These are phyloP conservation scores for Geotrichum fermentans DNA, from an alignment of 1,139 yeast genomes.

Conservation along the genomic window DNA sequence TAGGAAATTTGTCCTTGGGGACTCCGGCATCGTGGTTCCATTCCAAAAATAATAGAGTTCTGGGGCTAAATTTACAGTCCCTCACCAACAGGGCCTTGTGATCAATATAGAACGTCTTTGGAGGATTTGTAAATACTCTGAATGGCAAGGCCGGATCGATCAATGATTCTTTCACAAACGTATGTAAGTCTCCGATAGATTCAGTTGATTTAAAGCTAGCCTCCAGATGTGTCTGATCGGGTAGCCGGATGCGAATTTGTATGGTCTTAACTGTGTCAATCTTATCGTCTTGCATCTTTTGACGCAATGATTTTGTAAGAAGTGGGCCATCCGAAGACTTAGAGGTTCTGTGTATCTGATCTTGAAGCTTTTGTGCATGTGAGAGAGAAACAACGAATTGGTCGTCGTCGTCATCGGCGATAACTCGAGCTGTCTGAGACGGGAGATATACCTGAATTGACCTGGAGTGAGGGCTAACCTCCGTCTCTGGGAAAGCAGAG, in stretches of 20 bases:
- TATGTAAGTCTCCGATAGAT: constrained; percentile 29
- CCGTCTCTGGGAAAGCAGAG: not conserved
- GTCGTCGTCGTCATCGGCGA: constrained; percentile 26
- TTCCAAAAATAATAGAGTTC: constrained; percentile 33
- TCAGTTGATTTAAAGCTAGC: constrained; percentile 32
- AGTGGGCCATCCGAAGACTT: constrained; percentile 30
- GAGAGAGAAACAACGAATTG: constrained; percentile 15
- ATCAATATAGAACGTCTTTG: constrained; percentile 27
- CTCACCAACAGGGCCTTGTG: constrained; percentile 22
- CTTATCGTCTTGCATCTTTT: constrained; percentile 28
- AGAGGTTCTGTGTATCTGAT: constrained; percentile 28
- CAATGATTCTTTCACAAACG: constrained; percentile 30
- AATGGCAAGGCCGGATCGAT: constrained; percentile 29
- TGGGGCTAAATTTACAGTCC: constrained; percentile 31
- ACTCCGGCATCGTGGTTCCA: constrained; percentile 26
- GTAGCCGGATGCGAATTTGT: constrained; percentile 33
- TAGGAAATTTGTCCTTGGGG: constrained; percentile 16
- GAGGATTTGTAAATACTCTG: constrained; percentile 32
- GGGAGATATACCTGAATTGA: constrained; percentile 27
- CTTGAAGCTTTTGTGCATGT: constrained; percentile 18
- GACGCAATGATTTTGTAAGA: constrained; percentile 32
- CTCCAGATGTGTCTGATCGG: constrained; percentile 35
- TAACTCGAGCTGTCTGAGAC: constrained; percentile 15
- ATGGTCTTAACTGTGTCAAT: constrained; percentile 21
- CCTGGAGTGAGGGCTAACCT: constrained; percentile 13